These are phyloP conservation scores for Calonectria leucothoes DNA, from an alignment of 2,329 filamentous ascomycete species.

Conservation along the genomic window DNA sequence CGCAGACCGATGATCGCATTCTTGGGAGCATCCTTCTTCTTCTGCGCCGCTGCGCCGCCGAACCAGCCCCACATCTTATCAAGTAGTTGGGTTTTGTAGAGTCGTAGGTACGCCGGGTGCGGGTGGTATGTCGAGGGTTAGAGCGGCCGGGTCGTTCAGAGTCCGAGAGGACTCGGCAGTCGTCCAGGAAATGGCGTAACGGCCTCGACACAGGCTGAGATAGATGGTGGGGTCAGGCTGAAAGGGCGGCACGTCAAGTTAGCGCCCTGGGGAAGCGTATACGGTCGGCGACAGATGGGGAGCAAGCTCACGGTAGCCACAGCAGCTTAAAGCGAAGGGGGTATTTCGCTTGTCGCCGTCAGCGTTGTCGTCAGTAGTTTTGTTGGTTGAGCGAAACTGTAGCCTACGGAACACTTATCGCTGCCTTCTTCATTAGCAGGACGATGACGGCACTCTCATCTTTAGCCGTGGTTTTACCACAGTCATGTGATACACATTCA, in stretches of 20 bases:
- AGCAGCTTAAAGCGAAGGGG: not conserved
- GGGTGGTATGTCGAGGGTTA: constrained; percentile 21
- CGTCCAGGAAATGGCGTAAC: constrained; percentile 39
- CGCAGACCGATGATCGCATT: constrained; percentile 93
- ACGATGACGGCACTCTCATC: constrained; percentile 47
- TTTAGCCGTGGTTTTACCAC: constrained; percentile 44
- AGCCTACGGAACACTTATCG: constrained; percentile 45
- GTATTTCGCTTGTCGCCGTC: constrained; percentile 25
- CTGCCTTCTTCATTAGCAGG: constrained; percentile 40
- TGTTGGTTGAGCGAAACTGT: constrained; percentile 27
- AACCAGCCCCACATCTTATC: constrained; percentile 86
- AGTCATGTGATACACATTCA: constrained; percentile 48
- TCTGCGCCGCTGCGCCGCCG: constrained; percentile 83
- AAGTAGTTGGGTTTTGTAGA: constrained; percentile 21
- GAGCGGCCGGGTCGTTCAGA: constrained; percentile 27
- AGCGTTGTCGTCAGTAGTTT: constrained; percentile 32
- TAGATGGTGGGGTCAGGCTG: constrained; percentile 43
- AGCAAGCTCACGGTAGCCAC: constrained; percentile 14
- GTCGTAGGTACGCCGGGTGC: not conserved
- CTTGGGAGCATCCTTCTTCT: constrained; percentile 94
- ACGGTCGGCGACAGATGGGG: not conserved
- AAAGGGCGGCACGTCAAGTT: constrained; percentile 26
- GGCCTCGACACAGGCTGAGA: constrained; percentile 30
- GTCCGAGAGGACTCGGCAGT: constrained; percentile 23
- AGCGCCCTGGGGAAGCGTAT: constrained; percentile 2